Evolutionary conservation across 208 protist species (phyloP).

Genomic region (Acanthamoeba sp.): DNA sequence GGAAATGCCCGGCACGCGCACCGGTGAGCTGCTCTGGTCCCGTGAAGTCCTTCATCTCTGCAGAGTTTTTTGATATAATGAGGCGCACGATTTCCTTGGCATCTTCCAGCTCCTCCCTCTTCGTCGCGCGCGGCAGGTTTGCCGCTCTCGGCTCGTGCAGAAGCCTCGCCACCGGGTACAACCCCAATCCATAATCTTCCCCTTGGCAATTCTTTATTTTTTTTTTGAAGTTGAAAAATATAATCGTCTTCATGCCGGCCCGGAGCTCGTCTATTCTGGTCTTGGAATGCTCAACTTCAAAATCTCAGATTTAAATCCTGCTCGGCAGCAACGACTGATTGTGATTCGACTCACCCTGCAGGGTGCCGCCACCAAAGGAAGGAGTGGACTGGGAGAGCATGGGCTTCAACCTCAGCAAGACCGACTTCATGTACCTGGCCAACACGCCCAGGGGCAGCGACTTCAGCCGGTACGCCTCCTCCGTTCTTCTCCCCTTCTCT

Average conservation of each 20-base stretch:
- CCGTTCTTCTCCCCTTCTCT: neutral
- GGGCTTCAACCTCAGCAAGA: slow-evolving; percentile 57
- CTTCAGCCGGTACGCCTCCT: neutral
- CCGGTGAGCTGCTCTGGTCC: neutral
- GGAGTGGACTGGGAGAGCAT: slow-evolving; percentile 25
- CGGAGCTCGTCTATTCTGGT: too few species aligned
- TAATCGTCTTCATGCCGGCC: too few species aligned
- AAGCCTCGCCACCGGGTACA: neutral
- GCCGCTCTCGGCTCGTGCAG: neutral
- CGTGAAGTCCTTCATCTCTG: neutral
- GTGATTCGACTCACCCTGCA: neutral
- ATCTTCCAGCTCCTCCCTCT: neutral
- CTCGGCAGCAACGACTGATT: too few species aligned
- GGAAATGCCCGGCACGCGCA: neutral
- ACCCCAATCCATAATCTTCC: neutral
- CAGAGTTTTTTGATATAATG: neutral
- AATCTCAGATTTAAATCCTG: too few species aligned
- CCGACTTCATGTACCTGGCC: slow-evolving; percentile 72
- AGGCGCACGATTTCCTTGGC: neutral
- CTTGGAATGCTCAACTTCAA: too few species aligned
- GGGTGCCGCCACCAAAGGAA: slow-evolving; percentile 30
- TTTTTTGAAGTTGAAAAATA: too few species aligned
- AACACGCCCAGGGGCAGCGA: slow-evolving; percentile 39
- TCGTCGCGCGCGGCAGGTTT: neutral
- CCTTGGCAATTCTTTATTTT: too few species aligned